Evolutionary conservation across 2,329 filamentous ascomycete genomes (phyloP), one percentile per base, ranked within the genome.

Genomic region (Phialocephala sp.): DNA sequence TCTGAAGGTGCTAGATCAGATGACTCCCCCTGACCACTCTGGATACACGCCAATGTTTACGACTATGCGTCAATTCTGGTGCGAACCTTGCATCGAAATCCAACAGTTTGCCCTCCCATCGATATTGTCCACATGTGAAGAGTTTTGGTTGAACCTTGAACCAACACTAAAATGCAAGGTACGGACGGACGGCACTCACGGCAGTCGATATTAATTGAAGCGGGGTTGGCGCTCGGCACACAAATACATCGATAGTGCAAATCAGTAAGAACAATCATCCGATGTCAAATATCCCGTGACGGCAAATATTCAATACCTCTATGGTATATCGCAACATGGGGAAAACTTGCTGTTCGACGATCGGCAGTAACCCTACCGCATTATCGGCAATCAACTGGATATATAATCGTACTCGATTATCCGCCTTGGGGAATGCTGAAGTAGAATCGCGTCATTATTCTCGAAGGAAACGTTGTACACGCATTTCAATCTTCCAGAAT

Each of bases 161-260:
- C 8, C 3, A 22, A 22, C 15, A 47, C 15, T 52, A 32, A 9
- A 12, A 54, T 54, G 50, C 50, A 35, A 54, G 50, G 50, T 54
- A 54, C 50, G 50, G 32, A 54, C 50, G 50, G 32, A 15, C 50
- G 24, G 22, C 24, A 54, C 14, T 27, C 50, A 47, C 50, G 24
- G 50, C 50, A 54, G 24, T 32, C 24, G 12, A 54, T 18, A 54
- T 54, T 54, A 27, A 54, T 14, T 32, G 24, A 54, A 8, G 50
- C 50, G 50, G 50, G 50, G 24, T 54, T 54, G 50, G 14, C 14
- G 11, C 32, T 18, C n/a, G 32, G 6, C 45, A 35, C 8, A 32
- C 11, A 9, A 54, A 54, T 54, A 32, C 32, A 32, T 8, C 18
- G 24, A 54, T 54, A 52, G 27, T 52, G 47, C 3, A 27, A 52